Base-by-base conservation (phyloP, 305 asterid genomes). In the Rubia tinctorum region DNA sequence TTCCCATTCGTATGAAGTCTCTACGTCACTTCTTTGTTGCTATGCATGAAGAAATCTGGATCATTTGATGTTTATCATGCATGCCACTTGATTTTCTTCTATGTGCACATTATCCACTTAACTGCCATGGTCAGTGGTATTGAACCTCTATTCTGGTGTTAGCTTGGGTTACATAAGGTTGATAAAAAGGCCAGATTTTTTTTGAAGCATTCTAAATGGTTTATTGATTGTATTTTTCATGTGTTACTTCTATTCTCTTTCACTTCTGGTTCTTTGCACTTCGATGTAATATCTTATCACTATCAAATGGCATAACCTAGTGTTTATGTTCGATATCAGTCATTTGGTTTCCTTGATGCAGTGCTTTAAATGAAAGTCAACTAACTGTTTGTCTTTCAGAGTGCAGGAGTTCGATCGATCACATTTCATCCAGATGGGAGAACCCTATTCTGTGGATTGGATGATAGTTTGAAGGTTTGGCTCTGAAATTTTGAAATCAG, bases 381-480 rank as follows among this genome's bases (percentile, higher is more conserved):
- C 30, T 59, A 76, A 76, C 63, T 71, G 76, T 73, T 74, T 83
- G 76, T 71, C 58, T 75, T 79, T 58, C 88, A 93, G 99, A 82
- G 88, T 80, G 76, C 97, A 72, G 98, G 97, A 79, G 96, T 95
- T 74, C 87, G 96, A 74, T 86, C 99, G 20, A 59, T 93, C 23
- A 64, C 96, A 71, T 95, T 93, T 82, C 98, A 95, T 75, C 98
- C 97, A 17, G 99, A 93, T 82, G 99, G 98, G 76, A 87, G 87
- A 85, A 85, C 92, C 79, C 88, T 93, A 81, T 91, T 93, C 69
- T 88, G 97, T 76, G 99, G 97, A 68, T 81, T 91, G 61, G 98
- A 93, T 84, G 96, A 91, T 82, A 83, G 97, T 80, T 86, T 95
- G 80, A 95, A 95, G 99, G 99, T 91, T 63, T 68, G 60, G 63